Evolutionary conservation across 352 stramenopile species (phyloP), one percentile per base, ranked within the genome.

Genomic region (Aphanomyces astaci): DNA sequence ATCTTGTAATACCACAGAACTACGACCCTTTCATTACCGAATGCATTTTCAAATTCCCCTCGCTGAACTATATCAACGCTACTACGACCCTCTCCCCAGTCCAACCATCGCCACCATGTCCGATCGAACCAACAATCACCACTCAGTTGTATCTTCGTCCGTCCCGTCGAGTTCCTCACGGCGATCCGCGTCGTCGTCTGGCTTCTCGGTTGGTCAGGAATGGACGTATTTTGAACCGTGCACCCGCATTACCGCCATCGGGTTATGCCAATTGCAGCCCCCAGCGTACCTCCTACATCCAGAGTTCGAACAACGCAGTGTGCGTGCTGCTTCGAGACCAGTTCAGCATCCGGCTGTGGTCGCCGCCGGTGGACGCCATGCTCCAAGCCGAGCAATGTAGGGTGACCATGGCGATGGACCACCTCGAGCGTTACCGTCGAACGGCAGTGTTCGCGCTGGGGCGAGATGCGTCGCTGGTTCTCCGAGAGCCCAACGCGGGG

Each of bases 401-500:
- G 30, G 51, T 59, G 25, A 36, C 51, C 4, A 59, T 59, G 51
- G 51, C 33, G 10, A 36, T 59, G 51, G 51, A 59, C 7, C 51
- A 59, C 7, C 51, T 59, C 5, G 17, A 59, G 51, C n/a, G 51
- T 0, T 39, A 59, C 51, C 51, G 19, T 17, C 51, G 51, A 32
- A 59, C 51, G 30, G 5, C 13, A 30, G 51, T 25, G 17, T 59
- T 59, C n/a, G 19, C 19, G 0, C 51, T 59, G 9, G 51, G 51
- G 11, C 51, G 51, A 4, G 51, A 59, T 39, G 51, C 51, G 27
- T 59, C 51, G 51, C 51, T 59, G 19, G 51, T 59, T 4, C n/a
- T 39, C 1, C 19, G 19, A 7, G 56, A 64, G 31, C 70, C 70
- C 11, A 74, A 74, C 51, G 70, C 70, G 7, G 70, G 70, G 63